Percentiles rank a stretch among this genome's conserved stretches.
Evolutionary conservation across 805 yeast genomes (phyloP).

Genomic region (Wickerhamomyces rabaulensis): DNA sequence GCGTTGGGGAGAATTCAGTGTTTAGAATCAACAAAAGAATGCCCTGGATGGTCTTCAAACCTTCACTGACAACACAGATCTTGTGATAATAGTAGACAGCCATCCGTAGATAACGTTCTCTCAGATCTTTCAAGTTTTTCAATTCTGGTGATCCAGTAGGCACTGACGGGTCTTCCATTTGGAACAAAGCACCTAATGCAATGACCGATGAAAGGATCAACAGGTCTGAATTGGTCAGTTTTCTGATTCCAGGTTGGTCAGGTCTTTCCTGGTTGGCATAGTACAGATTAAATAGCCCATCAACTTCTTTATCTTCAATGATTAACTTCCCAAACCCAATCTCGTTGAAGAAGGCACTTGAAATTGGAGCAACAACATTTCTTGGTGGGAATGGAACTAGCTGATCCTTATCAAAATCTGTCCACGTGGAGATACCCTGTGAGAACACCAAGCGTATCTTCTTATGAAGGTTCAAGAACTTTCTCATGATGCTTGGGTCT

Average conservation of each 20-base stretch:
- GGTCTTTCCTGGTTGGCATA: conserved; percentile 5
- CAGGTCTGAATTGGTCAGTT: conserved; percentile 26
- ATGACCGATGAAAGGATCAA: conserved; percentile 27
- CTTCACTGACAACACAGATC: conserved; percentile 44
- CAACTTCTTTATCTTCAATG: conserved; percentile 13
- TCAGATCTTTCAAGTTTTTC: conserved; percentile 23
- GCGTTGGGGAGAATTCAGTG: conserved; percentile 30
- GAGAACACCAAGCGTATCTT: conserved; percentile 17
- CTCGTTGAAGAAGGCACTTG: conserved; percentile 9
- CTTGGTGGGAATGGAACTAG: conserved; percentile 29
- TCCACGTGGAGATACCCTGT: conserved; percentile 25
- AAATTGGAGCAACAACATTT: conserved; percentile 15
- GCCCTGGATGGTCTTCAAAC: conserved; percentile 45
- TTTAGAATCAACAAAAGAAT: conserved; percentile 40
- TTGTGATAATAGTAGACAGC: conserved; percentile 50
- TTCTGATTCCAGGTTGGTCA: conserved; percentile 4
- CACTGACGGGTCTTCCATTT: neutral
- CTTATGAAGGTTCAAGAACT: conserved; percentile 22
- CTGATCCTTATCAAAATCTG: conserved; percentile 23
- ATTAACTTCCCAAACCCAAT: conserved; percentile 7
- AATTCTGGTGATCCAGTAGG: conserved; percentile 3
- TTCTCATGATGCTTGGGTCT: conserved; percentile 14
- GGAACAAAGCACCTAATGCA: conserved; percentile 17
- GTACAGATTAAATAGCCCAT: conserved; percentile 15
- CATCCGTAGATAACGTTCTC: conserved; percentile 29